Evolutionary conservation across 2,329 filamentous ascomycete genomes (phyloP), one percentile per base, ranked within the genome.

Genomic region (Phyllosticta citrichinensis): DNA sequence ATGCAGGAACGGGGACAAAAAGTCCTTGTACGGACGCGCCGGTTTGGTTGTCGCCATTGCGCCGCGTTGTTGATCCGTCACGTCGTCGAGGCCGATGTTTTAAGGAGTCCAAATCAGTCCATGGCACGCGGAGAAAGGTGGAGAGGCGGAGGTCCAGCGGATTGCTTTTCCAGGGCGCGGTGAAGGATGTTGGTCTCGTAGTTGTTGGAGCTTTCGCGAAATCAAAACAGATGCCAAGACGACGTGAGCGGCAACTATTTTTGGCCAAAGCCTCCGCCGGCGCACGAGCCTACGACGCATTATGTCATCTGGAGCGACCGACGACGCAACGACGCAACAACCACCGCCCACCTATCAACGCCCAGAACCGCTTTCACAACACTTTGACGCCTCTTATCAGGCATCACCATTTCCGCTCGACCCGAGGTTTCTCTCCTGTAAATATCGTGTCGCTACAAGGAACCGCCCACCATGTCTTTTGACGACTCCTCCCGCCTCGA

Each of bases 1-100:
- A 74, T 97, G 93, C 65, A 97, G 79, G 58, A 88, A 87, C 56
- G 93, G 92, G 64, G 93, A 95, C 67, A 97, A 78, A 74, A 95
- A 95, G 77, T 96, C 90, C 79, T 91, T 88, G 76, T 96, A 96
- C 73, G 82, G 80, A 79, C 84, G 76, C 77, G 80, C 71, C 75
- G 14, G 17, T 47, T 57, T 57, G 24, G 55, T 5, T 3, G 54
- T 51, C 51, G 60, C 51, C 60, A 58, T 62, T 25, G 52, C 56
- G 60, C 30, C 33, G 35, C 24, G 24, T 52, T 58, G 47, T 47
- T 57, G 55, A 10, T 60, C 64, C 54, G 60, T 60, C 55, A 33
- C 50, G 54, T 55, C 55, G 74, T 69, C 71, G 77, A 10, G 52
- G 25, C 19, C 19, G 60, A n/a, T 14, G 25, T 33, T 20, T 24